phyloP scores from a whole-genome alignment of 2,329 filamentous ascomycete genomes.

The Albifimbria verrucaria region DNA sequence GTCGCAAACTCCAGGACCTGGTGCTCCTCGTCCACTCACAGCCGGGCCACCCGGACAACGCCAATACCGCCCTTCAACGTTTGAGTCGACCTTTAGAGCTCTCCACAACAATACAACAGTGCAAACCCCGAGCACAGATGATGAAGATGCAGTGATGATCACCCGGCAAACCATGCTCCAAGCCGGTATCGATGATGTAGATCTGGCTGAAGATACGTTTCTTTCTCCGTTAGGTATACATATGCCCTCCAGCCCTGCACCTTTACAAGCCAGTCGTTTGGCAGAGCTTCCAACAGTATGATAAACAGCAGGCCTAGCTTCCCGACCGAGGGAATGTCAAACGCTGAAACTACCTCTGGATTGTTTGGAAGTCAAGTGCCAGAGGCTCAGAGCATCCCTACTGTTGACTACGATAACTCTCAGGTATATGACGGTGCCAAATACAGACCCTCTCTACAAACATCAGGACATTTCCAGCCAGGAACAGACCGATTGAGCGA shows the following conservation, averaged over 20 bases:
- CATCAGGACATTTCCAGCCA: constrained; percentile 9
- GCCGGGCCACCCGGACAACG: constrained; percentile 54
- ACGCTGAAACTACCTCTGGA: no score
- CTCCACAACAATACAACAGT: constrained; percentile 21
- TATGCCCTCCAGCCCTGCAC: not conserved
- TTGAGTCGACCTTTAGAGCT: constrained; percentile 35
- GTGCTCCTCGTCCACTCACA: constrained; percentile 48
- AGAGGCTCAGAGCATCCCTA: not conserved
- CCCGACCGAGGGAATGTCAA: no score
- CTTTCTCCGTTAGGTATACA: constrained; percentile 4
- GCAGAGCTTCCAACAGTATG: not conserved
- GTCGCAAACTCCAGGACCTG: constrained; percentile 25
- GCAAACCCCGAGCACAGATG: constrained; percentile 20
- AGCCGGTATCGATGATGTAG: constrained; percentile 16
- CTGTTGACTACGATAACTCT: not conserved
- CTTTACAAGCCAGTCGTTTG: no score
- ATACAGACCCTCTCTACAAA: not conserved
- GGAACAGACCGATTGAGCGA: constrained; percentile 16
- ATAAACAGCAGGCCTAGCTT: not conserved
- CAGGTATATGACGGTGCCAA: not conserved
- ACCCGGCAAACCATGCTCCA: constrained; percentile 17
- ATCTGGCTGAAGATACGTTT: constrained; percentile 7
- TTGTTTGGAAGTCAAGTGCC: no score
- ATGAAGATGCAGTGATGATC: constrained; percentile 19
- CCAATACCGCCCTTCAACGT: constrained; percentile 42